Percentiles rank a stretch among this genome's conserved stretches.
Evolutionary conservation across 208 protist species (phyloP).

Genomic region (Vickermania ingenoplastis): DNA sequence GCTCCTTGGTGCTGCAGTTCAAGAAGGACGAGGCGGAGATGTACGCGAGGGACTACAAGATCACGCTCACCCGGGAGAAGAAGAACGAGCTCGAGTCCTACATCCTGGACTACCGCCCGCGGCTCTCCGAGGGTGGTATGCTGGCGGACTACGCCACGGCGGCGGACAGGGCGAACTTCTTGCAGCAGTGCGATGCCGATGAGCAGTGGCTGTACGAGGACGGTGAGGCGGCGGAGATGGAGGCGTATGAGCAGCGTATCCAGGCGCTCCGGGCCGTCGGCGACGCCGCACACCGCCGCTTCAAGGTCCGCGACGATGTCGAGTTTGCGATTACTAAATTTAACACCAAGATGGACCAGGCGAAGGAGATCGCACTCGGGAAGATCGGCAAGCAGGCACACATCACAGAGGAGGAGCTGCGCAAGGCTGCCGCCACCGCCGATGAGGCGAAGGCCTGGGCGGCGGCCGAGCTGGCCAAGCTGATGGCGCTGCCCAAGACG

Average conservation of each 20-base stretch:
- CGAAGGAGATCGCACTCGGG: conserved; percentile 32
- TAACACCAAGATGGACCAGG: conserved; percentile 22
- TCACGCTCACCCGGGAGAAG: conserved; percentile 66
- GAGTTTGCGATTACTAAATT: conserved; percentile 44
- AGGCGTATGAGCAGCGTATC: conserved; percentile 62
- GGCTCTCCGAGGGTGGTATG: conserved; percentile 46
- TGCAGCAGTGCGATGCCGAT: conserved; percentile 51
- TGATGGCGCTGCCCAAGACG: conserved; percentile 37
- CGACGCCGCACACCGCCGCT: conserved; percentile 53
- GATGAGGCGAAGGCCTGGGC: conserved; percentile 54
- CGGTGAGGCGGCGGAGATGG: conserved; percentile 55
- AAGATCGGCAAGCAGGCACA: conserved; percentile 55
- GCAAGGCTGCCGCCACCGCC: conserved; percentile 29
- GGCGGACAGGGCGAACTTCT: conserved; percentile 38
- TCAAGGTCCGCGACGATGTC: conserved; percentile 49
- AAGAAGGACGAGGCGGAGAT: conserved; percentile 66
- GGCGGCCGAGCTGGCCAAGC: conserved; percentile 25
- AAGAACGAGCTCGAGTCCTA: conserved; percentile 90
- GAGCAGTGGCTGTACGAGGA: conserved; percentile 89
- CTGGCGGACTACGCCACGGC: conserved; percentile 55
- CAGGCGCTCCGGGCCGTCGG: conserved; percentile 67
- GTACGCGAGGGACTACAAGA: conserved; percentile 49
- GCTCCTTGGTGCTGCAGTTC: conserved; percentile 38
- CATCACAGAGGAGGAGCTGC: conserved; percentile 75
- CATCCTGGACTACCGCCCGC: conserved; percentile 77